phyloP scores from a whole-genome alignment of 768 basidiomycete genomes.

The Termitomyces eurrhizus region DNA sequence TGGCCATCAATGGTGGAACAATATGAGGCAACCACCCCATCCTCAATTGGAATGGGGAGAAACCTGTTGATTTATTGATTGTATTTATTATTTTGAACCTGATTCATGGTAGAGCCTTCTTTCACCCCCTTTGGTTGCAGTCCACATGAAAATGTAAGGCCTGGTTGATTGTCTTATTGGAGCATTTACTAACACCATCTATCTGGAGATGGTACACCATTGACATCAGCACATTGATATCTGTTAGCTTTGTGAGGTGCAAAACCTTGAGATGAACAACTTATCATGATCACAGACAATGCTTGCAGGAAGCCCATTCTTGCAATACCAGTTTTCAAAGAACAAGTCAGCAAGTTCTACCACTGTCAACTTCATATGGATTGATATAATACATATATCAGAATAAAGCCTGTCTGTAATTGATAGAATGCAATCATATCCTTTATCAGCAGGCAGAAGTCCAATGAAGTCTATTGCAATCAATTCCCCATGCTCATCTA shows the following conservation, averaged over 20 bases:
- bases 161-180: neutral
- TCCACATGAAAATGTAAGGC: no score
- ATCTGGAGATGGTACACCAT: neutral
- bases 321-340: no score
- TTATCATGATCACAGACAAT: neutral
- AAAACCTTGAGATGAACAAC: neutral
- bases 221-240: neutral
- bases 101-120: no score
- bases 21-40: no score
- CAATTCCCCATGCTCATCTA: neutral
- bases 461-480: no score
- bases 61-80: no score
- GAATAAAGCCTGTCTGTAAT: neutral
- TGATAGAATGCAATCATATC: neutral
- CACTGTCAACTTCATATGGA: neutral
- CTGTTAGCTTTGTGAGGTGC: neutral
- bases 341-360: neutral
- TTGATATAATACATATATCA: neutral
- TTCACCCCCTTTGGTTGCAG: neutral
- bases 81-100: no score
- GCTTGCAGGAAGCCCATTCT: neutral
- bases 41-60: no score
- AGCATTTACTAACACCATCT: neutral
- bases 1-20: no score
- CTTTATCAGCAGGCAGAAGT: neutral